phyloP scores from a whole-genome alignment of 2,329 filamentous ascomycete species.

The Botrytis galanthina region DNA sequence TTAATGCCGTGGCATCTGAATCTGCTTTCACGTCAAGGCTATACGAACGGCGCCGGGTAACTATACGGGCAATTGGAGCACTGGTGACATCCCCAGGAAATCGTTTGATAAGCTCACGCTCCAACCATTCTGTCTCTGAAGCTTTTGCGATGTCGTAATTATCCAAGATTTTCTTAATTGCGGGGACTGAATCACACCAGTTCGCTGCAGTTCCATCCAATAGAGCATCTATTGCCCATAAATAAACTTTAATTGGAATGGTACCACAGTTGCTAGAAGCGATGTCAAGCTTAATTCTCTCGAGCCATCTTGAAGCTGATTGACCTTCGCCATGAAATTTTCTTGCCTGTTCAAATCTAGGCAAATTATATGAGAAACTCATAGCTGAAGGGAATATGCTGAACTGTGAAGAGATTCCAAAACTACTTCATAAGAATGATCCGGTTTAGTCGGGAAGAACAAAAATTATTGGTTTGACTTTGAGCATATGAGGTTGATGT shows the following conservation, averaged over 20 bases:
- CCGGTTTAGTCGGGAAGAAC: not conserved
- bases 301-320: conserved; percentile 11
- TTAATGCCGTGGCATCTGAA: not conserved
- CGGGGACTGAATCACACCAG: conserved; percentile 8
- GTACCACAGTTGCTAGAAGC: not conserved
- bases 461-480: not conserved
- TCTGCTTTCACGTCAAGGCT: not conserved
- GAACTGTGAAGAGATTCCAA: not conserved
- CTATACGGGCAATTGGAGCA: not conserved
- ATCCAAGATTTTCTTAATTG: not conserved
- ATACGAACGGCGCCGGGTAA: not conserved
- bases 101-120: conserved; percentile 6
- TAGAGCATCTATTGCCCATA: not conserved
- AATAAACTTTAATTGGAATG: not conserved
- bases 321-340: not conserved
- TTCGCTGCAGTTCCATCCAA: conserved; percentile 4
- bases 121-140: conserved; percentile 7
- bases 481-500: not conserved
- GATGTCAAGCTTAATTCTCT: not conserved
- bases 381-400: not conserved
- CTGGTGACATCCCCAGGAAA: not conserved
- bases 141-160: not conserved
- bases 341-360: conserved; percentile 4
- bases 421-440: not conserved
- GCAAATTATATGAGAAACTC: not conserved